These are phyloP conservation scores for Stellera chamaejasme DNA, from an alignment of 345 rosid species.

Conservation along the genomic window DNA sequence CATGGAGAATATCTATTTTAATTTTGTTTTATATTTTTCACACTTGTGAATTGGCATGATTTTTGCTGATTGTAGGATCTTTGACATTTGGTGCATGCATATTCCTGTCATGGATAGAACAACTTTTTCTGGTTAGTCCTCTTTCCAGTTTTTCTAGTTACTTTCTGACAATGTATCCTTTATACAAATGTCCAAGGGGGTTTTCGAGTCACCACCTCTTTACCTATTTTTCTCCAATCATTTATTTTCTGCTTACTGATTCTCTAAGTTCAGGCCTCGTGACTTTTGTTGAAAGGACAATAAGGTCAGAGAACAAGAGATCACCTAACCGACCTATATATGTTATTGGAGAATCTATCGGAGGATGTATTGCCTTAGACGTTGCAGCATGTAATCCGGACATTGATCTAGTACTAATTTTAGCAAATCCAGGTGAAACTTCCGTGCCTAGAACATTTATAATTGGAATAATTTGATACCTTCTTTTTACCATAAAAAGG, in stretches of 20 bases:
- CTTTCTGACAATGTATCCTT: neutral
- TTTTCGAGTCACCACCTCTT: too few species aligned
- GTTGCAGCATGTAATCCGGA: constrained; percentile 56
- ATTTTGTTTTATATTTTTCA: neutral
- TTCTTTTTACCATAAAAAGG: too few species aligned
- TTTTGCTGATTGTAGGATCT: constrained; percentile 33
- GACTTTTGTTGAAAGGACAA: constrained; percentile 41
- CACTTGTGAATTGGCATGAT: neutral
- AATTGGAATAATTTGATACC: too few species aligned
- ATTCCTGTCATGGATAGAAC: constrained; percentile 58
- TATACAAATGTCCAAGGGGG: too few species aligned
- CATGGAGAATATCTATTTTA: too few species aligned
- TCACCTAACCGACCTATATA: constrained; percentile 47
- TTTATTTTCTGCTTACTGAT: neutral
- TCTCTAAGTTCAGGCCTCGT: constrained; percentile 31
- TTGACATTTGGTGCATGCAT: constrained; percentile 66
- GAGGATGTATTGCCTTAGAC: constrained; percentile 54
- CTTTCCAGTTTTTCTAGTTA: neutral
- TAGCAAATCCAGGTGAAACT: constrained; percentile 57
- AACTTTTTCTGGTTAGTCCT: constrained; percentile 30
- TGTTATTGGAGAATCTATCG: constrained; percentile 53
- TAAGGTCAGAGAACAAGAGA: constrained; percentile 28
- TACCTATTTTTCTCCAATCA: neutral
- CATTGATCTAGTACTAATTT: constrained; percentile 39
- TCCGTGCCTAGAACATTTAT: neutral